Evolutionary conservation across 148 eudicot genomes (phyloP).

Genomic region (Fagopyrum esculentum): DNA sequence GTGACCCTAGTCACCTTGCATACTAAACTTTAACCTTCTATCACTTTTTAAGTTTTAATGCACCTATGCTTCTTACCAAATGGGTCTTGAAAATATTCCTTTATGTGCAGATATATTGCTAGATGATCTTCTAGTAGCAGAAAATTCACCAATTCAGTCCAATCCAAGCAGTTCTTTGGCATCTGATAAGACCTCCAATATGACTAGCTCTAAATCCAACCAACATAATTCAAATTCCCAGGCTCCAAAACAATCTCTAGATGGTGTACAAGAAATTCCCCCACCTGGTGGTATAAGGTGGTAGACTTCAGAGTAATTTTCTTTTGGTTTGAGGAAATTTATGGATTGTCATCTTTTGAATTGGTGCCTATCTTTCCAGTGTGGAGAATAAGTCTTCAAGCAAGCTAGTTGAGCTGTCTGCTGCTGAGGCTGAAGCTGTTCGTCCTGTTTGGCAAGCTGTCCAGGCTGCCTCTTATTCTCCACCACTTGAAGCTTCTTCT

Average conservation of each 20-base stretch:
- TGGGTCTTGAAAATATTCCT: not conserved
- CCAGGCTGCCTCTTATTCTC: conserved; percentile 63
- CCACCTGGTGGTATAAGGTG: conserved; percentile 46
- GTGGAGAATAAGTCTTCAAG: conserved; percentile 53
- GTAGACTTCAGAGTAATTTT: conserved; percentile 12
- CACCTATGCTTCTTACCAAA: not conserved
- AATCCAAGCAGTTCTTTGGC: conserved; percentile 41
- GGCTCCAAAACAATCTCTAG: conserved; percentile 24
- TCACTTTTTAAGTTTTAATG: too few species aligned
- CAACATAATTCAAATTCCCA: conserved; percentile 24
- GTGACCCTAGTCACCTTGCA: not conserved
- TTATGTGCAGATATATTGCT: conserved; percentile 55
- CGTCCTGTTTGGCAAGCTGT: conserved; percentile 94
- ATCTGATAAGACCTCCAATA: conserved; percentile 42
- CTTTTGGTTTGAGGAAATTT: not conserved
- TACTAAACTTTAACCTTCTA: too few species aligned
- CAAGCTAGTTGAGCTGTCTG: conserved; percentile 74
- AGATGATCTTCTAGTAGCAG: conserved; percentile 75
- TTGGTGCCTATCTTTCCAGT: conserved; percentile 23
- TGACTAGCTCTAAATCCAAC: conserved; percentile 37
- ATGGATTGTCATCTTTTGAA: not conserved
- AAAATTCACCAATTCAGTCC: conserved; percentile 59
- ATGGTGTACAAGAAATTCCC: conserved; percentile 35
- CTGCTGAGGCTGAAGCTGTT: conserved; percentile 94
- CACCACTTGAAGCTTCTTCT: conserved; percentile 48